These are phyloP conservation scores for Fusarium papillatum DNA, from an alignment of 2,329 filamentous ascomycete genomes.

Conservation along the genomic window DNA sequence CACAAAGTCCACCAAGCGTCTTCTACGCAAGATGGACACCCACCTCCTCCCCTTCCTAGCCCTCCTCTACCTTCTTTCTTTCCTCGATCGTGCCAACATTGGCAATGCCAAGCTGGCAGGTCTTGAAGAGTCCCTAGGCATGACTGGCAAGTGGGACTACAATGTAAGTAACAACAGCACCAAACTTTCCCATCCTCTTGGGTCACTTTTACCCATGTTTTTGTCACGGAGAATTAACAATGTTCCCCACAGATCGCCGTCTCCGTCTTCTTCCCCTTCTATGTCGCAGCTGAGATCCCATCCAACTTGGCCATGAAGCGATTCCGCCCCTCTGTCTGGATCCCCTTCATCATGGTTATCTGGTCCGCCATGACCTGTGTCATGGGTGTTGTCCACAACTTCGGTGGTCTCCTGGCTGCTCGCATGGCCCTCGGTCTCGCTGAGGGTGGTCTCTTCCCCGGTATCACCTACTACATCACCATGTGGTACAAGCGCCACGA, in stretches of 20 bases:
- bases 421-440: constrained; percentile 62
- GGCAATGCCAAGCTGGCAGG: constrained; percentile 73
- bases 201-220: not conserved
- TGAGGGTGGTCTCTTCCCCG: constrained; percentile 73
- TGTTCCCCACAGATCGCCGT: constrained; percentile 53
- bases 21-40: constrained; percentile 67
- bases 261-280: constrained; percentile 67
- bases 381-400: constrained; percentile 66
- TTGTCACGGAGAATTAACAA: constrained; percentile 11
- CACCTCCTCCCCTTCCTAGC: constrained; percentile 71
- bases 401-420: constrained; percentile 61
- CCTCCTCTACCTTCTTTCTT: constrained; percentile 70
- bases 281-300: constrained; percentile 67
- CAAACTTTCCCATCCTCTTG: not conserved
- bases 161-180: constrained; percentile 42
- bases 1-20: constrained; percentile 57
- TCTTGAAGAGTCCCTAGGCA: constrained; percentile 52
- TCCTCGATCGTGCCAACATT: constrained; percentile 57
- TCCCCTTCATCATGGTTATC: constrained; percentile 65
- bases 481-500: constrained; percentile 73
- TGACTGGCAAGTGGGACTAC: constrained; percentile 51
- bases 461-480: constrained; percentile 71
- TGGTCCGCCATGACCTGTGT: constrained; percentile 63
- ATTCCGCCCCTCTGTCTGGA: constrained; percentile 64
- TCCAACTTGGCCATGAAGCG: constrained; percentile 70